Evolutionary conservation across 768 basidiomycete genomes (phyloP).

Genomic region (Kwoniella shandongensis): DNA sequence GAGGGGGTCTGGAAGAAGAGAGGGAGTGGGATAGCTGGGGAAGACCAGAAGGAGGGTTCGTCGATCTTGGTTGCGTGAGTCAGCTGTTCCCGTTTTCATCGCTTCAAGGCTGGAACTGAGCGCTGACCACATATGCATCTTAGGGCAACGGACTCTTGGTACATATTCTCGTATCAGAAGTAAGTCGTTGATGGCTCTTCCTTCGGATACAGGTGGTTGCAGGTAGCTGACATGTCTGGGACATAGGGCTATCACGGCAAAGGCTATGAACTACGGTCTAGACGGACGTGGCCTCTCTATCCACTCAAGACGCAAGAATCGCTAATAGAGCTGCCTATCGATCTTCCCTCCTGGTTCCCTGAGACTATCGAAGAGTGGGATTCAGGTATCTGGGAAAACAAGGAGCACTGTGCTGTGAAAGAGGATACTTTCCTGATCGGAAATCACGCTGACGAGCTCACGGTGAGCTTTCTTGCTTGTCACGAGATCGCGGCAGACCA

Average conservation of each 20-base stretch:
- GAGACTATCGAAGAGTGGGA: slow-evolving; percentile 43
- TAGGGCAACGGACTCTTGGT: slow-evolving; percentile 92
- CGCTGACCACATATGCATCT: not conserved
- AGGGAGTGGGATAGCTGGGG: slow-evolving; percentile 71
- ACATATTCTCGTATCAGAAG: slow-evolving; percentile 75
- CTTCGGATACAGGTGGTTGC: not conserved
- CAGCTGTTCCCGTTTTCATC: too few species aligned
- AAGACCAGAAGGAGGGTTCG: slow-evolving; percentile 76
- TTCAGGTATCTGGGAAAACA: slow-evolving; percentile 31
- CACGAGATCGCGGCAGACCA: not conserved
- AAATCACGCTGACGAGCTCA: slow-evolving; percentile 94
- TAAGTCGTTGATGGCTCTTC: slow-evolving; percentile 15
- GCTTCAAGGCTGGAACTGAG: not conserved
- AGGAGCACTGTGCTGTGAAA: slow-evolving; percentile 50
- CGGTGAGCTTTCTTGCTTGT: slow-evolving; percentile 51
- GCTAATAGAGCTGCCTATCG: slow-evolving; percentile 69
- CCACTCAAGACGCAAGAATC: slow-evolving; percentile 63
- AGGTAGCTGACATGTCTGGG: not conserved
- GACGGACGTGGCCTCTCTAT: slow-evolving; percentile 81
- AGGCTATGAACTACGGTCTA: slow-evolving; percentile 82
- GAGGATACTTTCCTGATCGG: slow-evolving; percentile 75
- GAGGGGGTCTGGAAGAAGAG: slow-evolving; percentile 32
- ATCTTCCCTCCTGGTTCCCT: slow-evolving; percentile 59
- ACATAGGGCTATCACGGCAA: slow-evolving; percentile 72
- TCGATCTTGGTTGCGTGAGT: slow-evolving; percentile 75